A percentile compares a stretch with the other conserved stretches of the same genome.
These are phyloP conservation scores for Hypoxylon sp. DNA, from an alignment of 2,329 filamentous ascomycete species.

Conservation along the genomic window DNA sequence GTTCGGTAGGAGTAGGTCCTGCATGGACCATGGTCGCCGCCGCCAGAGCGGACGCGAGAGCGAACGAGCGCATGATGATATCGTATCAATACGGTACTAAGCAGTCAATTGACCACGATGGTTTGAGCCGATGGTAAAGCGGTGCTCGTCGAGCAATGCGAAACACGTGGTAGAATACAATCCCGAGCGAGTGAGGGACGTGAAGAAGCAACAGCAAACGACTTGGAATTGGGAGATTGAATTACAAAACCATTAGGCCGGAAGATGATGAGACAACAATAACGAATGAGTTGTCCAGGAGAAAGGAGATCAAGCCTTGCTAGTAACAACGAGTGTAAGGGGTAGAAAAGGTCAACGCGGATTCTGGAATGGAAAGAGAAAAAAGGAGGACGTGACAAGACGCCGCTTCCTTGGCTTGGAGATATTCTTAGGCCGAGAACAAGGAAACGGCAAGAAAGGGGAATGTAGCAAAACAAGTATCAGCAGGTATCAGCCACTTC, in stretches of 20 bases:
- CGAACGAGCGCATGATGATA: constrained; percentile 63
- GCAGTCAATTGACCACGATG: constrained; percentile 29
- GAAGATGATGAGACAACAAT: constrained; percentile 43
- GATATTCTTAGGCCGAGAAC: constrained; percentile 24
- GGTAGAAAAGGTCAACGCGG: constrained; percentile 16
- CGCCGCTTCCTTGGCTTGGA: constrained; percentile 33
- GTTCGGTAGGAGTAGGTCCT: constrained; percentile 63
- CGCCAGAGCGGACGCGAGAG: constrained; percentile 63
- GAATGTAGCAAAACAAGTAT: constrained; percentile 22
- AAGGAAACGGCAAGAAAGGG: constrained; percentile 38
- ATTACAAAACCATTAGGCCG: constrained; percentile 28
- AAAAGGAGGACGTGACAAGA: constrained; percentile 19
- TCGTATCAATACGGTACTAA: constrained; percentile 38
- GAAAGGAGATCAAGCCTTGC: constrained; percentile 33
- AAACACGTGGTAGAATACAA: constrained; percentile 26
- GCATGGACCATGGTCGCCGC: constrained; percentile 60
- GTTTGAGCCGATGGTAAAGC: constrained; percentile 6
- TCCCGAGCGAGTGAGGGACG: constrained; percentile 42
- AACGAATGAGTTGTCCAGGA: constrained; percentile 50
- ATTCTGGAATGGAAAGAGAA: constrained; percentile 31
- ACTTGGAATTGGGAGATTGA: constrained; percentile 11
- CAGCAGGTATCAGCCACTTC: constrained; percentile 26
- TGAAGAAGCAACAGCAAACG: constrained; percentile 23
- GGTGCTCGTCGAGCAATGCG: constrained; percentile 27
- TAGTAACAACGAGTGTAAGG: constrained; percentile 43